Base-by-base conservation (phyloP, 2,329 filamentous ascomycete species). In the Apiospora marii region DNA sequence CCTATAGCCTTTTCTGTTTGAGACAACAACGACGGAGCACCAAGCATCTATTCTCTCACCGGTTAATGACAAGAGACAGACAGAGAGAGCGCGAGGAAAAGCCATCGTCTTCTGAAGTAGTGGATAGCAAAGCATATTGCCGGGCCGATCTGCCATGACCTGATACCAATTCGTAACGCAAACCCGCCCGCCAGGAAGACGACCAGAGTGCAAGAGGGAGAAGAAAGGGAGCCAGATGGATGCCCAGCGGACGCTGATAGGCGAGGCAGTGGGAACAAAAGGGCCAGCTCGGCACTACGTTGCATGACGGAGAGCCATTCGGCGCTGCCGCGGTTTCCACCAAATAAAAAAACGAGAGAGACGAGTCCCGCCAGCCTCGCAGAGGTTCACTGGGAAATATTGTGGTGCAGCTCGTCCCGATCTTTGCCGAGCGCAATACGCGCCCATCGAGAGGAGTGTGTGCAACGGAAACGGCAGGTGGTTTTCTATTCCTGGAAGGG, bases 401-500 rank as follows among this genome's bases (percentile, higher is more conserved):
- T 41, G 58, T 64, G 58, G 58, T 64, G 58, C 34, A 64, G 58
- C 58, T 64, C 34, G 30, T 41, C 58, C 58, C 58, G 30, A 64
- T 64, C 58, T 64, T 64, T 64, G 41, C 58, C 58, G 58, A 64
- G 58, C 34, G 58, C 58, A 64, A n/a, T 64, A 64, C 34, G 58
- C 58, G 58, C 58, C 58, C 58, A 64, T 64, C 30, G 34, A 34
- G 34, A 37, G 19, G 34, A 64, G 58, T 64, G 58, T 58, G 51
- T 37, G 58, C 58, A 64, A 64, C 58, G 34, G 58, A 64, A 64
- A 64, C 58, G 58, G 58, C 58, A 64, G 58, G 58, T 64, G 58
- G 58, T 64, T 64, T 64, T 64, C 58, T 64, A 64, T 64, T 41
- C 58, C 58, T 64, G 58, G 58, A 64, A 64, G n/a, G 58, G 58